Conservation (phyloP, 2,329 filamentous ascomycete genomes). For the Neoarthrinium moseri region DNA sequence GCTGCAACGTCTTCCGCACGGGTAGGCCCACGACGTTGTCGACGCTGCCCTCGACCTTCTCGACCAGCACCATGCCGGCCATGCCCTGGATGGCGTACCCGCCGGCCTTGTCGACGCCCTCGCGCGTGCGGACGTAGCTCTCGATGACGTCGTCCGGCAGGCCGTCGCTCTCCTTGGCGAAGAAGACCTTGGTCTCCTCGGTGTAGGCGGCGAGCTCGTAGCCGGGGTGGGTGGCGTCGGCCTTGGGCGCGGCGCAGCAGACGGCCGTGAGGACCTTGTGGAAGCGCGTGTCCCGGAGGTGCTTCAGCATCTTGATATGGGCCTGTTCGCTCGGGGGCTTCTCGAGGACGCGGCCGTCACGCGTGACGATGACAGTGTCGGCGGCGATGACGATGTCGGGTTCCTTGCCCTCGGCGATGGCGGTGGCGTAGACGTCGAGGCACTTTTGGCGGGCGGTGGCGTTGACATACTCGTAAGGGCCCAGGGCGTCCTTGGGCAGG, state of each 20-base stretch:
- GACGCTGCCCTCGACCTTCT: constrained; percentile 83
- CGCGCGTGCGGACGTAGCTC: constrained; percentile 76
- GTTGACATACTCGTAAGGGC: constrained; percentile 87
- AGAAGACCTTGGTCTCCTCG: constrained; percentile 90
- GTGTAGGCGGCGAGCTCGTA: constrained; percentile 80
- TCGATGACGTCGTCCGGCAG: constrained; percentile 78
- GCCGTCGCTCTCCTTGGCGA: constrained; percentile 63
- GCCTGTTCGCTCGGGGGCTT: constrained; percentile 82
- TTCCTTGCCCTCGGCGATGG: constrained; percentile 50
- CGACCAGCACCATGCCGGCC: constrained; percentile 81
- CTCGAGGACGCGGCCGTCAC: constrained; percentile 77
- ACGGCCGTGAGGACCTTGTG: constrained; percentile 89
- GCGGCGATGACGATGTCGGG: constrained; percentile 85
- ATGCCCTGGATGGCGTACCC: constrained; percentile 93
- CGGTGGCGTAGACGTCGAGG: constrained; percentile 63
- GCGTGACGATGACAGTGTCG: constrained; percentile 84
- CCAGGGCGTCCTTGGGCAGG: constrained; percentile 70
- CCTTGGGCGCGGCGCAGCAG: constrained; percentile 77
- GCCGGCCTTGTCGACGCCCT: constrained; percentile 94
- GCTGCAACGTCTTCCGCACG: constrained; percentile 69
- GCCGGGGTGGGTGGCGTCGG: constrained; percentile 78
- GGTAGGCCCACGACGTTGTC: constrained; percentile 96
- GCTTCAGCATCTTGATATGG: constrained; percentile 80
- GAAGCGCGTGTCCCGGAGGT: constrained; percentile 70
- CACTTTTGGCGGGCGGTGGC: constrained; percentile 84